These are phyloP conservation scores for Schizochytrium sp. DNA, from an alignment of 108 stramenopile genomes.

Conservation along the genomic window DNA sequence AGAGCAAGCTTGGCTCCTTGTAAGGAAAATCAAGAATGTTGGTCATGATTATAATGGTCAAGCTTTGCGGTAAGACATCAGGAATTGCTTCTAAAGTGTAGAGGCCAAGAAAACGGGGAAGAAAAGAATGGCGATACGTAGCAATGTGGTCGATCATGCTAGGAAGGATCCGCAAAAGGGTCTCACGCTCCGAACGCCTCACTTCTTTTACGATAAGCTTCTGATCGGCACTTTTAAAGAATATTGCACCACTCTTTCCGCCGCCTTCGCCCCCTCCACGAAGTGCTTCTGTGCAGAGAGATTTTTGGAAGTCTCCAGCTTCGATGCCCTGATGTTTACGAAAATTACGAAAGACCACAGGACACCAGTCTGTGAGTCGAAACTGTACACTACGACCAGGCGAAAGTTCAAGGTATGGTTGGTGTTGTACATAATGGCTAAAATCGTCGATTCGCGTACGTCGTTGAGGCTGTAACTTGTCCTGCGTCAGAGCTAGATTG, in stretches of 20 bases:
- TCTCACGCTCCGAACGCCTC: slow-evolving; percentile 25
- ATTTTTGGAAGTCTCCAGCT: neutral
- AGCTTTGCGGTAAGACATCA: neutral
- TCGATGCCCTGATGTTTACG: slow-evolving; percentile 1
- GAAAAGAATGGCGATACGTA: neutral
- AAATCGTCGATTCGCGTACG: neutral
- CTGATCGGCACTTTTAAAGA: slow-evolving; percentile 39
- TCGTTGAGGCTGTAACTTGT: slow-evolving; percentile 32
- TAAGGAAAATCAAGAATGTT: slow-evolving; percentile 16
- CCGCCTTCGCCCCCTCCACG: neutral
- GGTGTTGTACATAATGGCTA: slow-evolving; percentile 19
- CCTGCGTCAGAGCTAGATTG: slow-evolving; percentile 35
- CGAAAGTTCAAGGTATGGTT: slow-evolving; percentile 6
- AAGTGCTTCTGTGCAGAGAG: neutral
- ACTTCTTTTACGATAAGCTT: slow-evolving; percentile 52
- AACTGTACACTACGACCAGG: neutral
- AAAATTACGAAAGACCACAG: slow-evolving; percentile 60
- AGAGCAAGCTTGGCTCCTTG: neutral
- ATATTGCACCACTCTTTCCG: slow-evolving; percentile 41
- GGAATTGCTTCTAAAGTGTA: slow-evolving; percentile 49
- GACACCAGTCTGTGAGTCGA: slow-evolving; percentile 33
- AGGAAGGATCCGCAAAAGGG: slow-evolving; percentile 36
- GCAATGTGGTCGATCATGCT: slow-evolving; percentile 19
- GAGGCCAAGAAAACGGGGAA: slow-evolving; percentile 35
- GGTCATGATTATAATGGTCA: slow-evolving; percentile 49